Base-by-base conservation (phyloP, 805 yeast species). In the Candida maris region DNA sequence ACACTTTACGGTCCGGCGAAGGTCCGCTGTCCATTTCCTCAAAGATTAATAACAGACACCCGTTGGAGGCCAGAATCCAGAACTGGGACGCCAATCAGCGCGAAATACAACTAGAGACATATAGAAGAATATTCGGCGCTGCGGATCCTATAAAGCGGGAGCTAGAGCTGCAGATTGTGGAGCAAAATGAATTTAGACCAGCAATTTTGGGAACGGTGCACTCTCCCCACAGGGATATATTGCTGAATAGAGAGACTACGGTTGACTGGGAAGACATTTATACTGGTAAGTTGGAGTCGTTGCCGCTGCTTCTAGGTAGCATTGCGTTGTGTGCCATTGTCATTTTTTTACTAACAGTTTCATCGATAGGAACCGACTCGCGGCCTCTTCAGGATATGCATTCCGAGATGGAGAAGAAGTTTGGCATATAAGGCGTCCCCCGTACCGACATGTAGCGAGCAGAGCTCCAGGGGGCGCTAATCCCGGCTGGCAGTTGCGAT, bases 231-330 rank as follows among this genome's bases (percentile, higher is more conserved):
- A 73, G 70, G 42, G 96, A 89, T 54, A 84, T 93, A 35, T 69
- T 93, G 39, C 58, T 77, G 55, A 85, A 85, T 64, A 81, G 75
- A 53, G 97, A 93, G 41, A 62, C 80, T 15, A 61, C 77, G 12
- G 65, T 91, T 27, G 96, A 86, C 51, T 91, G 97, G 97, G 97
- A 93, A 53, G 97, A 93, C 53, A 73, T 91, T 15, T 89, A 89
- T 59, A 68, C 70, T 19, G 82, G 73, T 58, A 52, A 37, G 61
- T 53, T 32, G 5, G 10, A 17, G 14, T 21, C 12, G 8, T 9
- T 21, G 8, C 28, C 10, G 10, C 14, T 25, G 16, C 8, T 25
- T 25, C 15, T 12, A n/a, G 28, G 14, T n/a, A 12, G 10, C 14
- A 8, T 25, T 25, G 24, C 19, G 13, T 12, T 10, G 5, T n/a